A percentile compares a stretch with the other conserved stretches of the same genome.
These are phyloP conservation scores for Phaeosphaeriaceae sp. DNA, from an alignment of 2,329 filamentous ascomycete genomes.

Conservation along the genomic window DNA sequence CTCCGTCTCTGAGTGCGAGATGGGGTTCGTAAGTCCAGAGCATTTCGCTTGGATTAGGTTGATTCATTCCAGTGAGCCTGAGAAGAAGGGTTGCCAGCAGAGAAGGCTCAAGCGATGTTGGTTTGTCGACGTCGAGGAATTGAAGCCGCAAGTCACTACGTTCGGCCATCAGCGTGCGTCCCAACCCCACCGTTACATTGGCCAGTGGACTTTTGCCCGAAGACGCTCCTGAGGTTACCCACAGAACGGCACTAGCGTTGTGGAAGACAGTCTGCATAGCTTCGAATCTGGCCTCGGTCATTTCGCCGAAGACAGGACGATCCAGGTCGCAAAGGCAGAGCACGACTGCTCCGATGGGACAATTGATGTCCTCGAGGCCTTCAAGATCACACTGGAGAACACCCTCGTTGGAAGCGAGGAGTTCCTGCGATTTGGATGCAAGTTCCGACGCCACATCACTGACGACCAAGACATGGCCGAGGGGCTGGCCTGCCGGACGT, in stretches of 20 bases:
- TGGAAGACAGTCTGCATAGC: constrained; percentile 21
- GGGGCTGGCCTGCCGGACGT: not conserved
- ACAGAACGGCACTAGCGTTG: not conserved
- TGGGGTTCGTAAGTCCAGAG: constrained; percentile 9
- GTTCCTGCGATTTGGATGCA: not conserved
- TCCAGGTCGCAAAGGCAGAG: constrained; percentile 25
- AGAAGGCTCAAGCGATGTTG: not conserved
- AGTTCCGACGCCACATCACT: not conserved
- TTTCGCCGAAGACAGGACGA: constrained; percentile 26
- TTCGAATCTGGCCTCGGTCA: constrained; percentile 12
- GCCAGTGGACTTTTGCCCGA: not conserved
- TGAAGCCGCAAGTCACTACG: constrained; percentile 8
- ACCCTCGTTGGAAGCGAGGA: not conserved
- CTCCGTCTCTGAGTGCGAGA: constrained; percentile 5
- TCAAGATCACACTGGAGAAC: not conserved
- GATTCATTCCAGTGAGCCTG: constrained; percentile 1
- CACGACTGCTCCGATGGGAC: not conserved
- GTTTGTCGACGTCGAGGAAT: constrained; percentile 9
- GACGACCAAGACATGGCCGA: not conserved
- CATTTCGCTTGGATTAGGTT: not conserved
- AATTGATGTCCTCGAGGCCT: not conserved
- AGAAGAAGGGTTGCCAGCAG: constrained; percentile 7
- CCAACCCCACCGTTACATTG: constrained; percentile 3
- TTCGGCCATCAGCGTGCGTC: constrained; percentile 9
- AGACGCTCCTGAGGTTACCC: not conserved